Evolutionary conservation across 2,329 filamentous ascomycete species (phyloP), one percentile per base, ranked within the genome.

Genomic region (Colletotrichum australisinense): DNA sequence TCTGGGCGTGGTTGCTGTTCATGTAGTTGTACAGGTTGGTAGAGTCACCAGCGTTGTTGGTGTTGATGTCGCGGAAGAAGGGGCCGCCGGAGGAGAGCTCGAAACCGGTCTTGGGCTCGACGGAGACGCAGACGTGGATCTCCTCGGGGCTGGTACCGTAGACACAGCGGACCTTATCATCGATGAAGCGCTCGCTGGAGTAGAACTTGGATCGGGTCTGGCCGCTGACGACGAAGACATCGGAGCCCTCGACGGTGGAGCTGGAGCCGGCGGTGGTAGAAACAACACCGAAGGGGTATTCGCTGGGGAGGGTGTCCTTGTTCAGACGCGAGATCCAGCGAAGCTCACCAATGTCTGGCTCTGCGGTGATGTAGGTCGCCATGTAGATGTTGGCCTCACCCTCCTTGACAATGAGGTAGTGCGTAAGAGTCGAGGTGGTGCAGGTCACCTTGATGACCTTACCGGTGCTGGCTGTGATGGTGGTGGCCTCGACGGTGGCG

Each of bases 151-250:
- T 81, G 72, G 83, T 84, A 26, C 88, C 87, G 72, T 86, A 87
- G 49, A 91, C 88, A 80, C 91, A 93, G 78, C 92, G 91, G 30
- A 88, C 86, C 57, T 89, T 84, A 76, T 92, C 91, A 78, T 93
- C 92, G 78, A 93, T 93, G 81, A 92, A 93, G n/a, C 91, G 87
- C 74, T 92, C 85, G 72, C 89, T 91, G 2, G 90, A 92, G 83
- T 92, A 93, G 84, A 93, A 93, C 80, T 93, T 93, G 81, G 88
- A 91, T 52, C 91, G 88, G 0, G 91, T 93, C 79, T 93, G 84
- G 26, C 90, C 88, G 75, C 84, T 81, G 57, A 93, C 89, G 9
- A 90, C 73, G 77, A 88, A 93, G 69, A 90, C 88, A 71, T 90
- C 88, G 1, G 85, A 87, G 55, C 86, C 91, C 79, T 93, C 91